phyloP scores from a whole-genome alignment of 2,329 filamentous ascomycete genomes.

The Aspergillus brunneoviolaceus region DNA sequence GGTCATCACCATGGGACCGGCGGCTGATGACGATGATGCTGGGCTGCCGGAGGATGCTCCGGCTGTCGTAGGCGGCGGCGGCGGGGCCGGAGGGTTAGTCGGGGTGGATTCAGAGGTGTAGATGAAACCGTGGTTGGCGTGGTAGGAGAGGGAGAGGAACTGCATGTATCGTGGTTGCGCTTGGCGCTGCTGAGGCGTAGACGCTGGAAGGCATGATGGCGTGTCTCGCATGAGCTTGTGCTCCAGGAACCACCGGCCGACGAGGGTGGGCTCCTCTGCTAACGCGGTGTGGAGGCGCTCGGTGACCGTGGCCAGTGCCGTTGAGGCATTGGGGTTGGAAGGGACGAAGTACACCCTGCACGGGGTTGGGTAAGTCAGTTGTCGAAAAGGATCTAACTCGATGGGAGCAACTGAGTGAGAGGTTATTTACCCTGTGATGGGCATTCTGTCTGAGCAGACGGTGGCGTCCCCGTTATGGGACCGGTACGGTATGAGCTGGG shows the following conservation, averaged over 20 bases:
- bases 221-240: conserved; percentile 47
- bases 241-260: conserved; percentile 43
- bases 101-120: conserved; percentile 34
- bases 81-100: conserved; percentile 1
- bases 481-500: no score
- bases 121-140: conserved; percentile 42
- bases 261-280: conserved; percentile 34
- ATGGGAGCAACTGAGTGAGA: neutral
- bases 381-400: neutral
- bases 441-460: conserved; percentile 22
- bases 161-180: conserved; percentile 42
- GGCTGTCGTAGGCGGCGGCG: neutral
- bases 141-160: conserved; percentile 43
- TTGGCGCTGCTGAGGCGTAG: conserved; percentile 29
- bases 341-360: conserved; percentile 45
- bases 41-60: neutral
- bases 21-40: conserved; percentile 3
- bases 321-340: conserved; percentile 41
- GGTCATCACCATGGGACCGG: conserved; percentile 38
- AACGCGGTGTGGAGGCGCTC: conserved; percentile 41
- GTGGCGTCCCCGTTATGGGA: no score
- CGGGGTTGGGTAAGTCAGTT: conserved; percentile 2
- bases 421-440: conserved; percentile 36
- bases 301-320: conserved; percentile 34
- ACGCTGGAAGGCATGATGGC: conserved; percentile 39